These are phyloP conservation scores for Barnettozyma pratensis DNA, from an alignment of 805 yeast genomes.

Conservation along the genomic window DNA sequence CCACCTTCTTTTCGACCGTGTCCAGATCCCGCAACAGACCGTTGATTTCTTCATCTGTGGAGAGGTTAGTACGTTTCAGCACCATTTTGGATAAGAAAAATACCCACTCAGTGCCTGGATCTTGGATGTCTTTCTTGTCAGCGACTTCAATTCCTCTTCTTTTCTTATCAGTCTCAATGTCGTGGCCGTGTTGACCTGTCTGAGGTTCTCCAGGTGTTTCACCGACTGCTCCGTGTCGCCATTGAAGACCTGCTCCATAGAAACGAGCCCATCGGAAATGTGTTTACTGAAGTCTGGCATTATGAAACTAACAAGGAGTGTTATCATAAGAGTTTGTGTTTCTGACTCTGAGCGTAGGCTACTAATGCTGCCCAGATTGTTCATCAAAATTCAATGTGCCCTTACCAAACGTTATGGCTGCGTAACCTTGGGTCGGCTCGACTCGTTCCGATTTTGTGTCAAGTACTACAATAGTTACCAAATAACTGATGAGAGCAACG, in stretches of 20 bases:
- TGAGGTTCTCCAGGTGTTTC: constrained; percentile 42
- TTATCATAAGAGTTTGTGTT: too few species aligned
- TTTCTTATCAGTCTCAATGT: constrained; percentile 45
- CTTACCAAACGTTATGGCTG: too few species aligned
- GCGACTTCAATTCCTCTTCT: constrained; percentile 35
- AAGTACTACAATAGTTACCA: too few species aligned
- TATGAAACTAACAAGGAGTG: background rate
- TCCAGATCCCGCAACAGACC: constrained; percentile 8
- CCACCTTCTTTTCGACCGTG: constrained; percentile 13
- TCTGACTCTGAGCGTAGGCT: too few species aligned
- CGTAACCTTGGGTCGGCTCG: too few species aligned
- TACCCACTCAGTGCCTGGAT: constrained; percentile 18
- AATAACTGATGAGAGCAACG: too few species aligned
- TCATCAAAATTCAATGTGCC: too few species aligned
- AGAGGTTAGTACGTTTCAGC: background rate
- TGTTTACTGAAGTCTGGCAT: constrained; percentile 17
- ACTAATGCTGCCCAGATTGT: too few species aligned
- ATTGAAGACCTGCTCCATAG: constrained; percentile 30
- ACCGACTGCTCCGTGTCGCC: constrained; percentile 34
- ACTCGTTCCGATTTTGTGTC: too few species aligned
- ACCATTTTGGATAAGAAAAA: background rate
- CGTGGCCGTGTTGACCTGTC: constrained; percentile 54
- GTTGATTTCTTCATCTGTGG: constrained; percentile 26
- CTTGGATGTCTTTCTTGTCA: constrained; percentile 18
- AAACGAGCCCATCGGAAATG: constrained; percentile 25